Conservation (phyloP, 345 rosid species). For the Euphorbia tirucalli region DNA sequence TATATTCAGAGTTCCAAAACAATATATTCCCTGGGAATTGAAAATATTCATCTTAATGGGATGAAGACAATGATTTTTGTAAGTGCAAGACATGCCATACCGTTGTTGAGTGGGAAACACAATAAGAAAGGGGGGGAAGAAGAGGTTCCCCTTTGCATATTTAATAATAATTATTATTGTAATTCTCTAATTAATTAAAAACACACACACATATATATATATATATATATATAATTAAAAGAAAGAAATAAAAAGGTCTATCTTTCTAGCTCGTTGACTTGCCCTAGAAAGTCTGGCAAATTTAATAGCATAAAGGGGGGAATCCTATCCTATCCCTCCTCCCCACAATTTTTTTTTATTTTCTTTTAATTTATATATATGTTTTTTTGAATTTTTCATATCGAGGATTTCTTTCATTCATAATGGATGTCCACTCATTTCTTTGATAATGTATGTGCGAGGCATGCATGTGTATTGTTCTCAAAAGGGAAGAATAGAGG, state of each 20-base stretch:
- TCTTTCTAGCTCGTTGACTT: constrained; percentile 69
- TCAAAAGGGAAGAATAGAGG: no score
- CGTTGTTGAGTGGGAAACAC: constrained; percentile 46
- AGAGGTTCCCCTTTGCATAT: no score
- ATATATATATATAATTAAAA: not conserved
- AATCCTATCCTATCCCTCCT: constrained; percentile 38
- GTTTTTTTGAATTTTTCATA: not conserved
- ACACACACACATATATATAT: no score
- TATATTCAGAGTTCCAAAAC: no score
- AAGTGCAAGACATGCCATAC: constrained; percentile 21
- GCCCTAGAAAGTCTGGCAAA: constrained; percentile 57
- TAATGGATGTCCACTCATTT: constrained; percentile 51
- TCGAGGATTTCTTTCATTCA: constrained; percentile 28
- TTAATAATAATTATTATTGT: no score
- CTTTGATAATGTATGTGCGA: no score
- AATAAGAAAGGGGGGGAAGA: constrained; percentile 25
- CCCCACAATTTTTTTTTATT: not conserved
- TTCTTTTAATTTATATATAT: no score
- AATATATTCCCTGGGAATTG: no score
- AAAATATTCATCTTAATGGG: no score
- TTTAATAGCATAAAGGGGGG: constrained; percentile 38
- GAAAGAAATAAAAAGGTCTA: constrained; percentile 15
- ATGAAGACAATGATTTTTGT: no score
- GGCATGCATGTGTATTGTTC: no score
- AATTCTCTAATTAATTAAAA: no score